These are phyloP conservation scores for Apodospora peruviana DNA, from an alignment of 495 filamentous ascomycete genomes.

Conservation along the genomic window DNA sequence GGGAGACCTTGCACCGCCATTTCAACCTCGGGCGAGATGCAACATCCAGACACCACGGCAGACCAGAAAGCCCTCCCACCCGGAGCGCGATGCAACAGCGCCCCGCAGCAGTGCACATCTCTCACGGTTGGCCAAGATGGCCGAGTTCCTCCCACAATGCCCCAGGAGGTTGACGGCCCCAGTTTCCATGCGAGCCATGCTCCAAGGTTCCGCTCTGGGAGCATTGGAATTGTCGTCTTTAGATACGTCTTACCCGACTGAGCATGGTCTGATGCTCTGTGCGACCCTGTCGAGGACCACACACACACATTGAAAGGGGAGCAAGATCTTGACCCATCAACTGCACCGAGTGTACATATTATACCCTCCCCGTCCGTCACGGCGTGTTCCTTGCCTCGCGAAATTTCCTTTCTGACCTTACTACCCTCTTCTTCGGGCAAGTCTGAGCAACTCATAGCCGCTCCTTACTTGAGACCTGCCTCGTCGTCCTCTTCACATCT, in stretches of 20 bases:
- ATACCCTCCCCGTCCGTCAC: constrained; percentile 6
- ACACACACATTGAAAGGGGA: constrained; percentile 5
- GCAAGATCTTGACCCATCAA: constrained; percentile 11
- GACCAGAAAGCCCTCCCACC: constrained; percentile 7
- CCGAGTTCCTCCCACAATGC: not conserved
- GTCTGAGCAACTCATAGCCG: constrained; percentile 13
- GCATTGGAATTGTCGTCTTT: not conserved
- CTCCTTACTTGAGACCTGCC: constrained; percentile 21
- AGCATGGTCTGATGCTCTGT: constrained; percentile 1
- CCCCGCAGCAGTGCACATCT: constrained; percentile 4
- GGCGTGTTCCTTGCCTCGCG: constrained; percentile 1
- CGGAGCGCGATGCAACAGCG: constrained; percentile 9
- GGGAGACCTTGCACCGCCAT: constrained; percentile 5
- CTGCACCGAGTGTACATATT: constrained; percentile 13
- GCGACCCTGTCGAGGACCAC: not conserved
- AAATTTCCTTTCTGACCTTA: not conserved
- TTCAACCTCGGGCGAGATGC: constrained; percentile 21
- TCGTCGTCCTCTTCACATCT: constrained; percentile 2
- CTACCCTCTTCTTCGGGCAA: not conserved
- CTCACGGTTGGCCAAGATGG: not conserved
- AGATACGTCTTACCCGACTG: constrained; percentile 5
- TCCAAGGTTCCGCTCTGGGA: not conserved
- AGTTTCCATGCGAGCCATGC: not conserved
- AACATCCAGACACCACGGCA: constrained; percentile 10
- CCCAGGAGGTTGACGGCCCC: not conserved